Base-by-base conservation (phyloP, 129 eudicot genomes). In the Flaveria bidentis region DNA sequence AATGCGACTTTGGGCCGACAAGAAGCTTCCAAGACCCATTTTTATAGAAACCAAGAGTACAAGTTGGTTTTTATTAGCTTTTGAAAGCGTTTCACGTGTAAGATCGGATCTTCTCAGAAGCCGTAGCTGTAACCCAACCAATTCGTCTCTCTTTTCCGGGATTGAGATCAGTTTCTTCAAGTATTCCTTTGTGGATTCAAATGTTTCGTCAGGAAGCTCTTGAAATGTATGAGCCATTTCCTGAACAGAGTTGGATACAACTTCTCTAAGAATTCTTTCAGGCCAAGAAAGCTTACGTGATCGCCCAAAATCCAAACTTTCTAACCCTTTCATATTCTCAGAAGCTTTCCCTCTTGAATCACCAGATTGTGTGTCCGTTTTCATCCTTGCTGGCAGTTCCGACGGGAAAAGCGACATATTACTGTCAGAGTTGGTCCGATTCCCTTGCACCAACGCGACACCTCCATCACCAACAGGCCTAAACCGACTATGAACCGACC, bases 391-490 rank as follows among this genome's bases (percentile, higher is more conserved):
- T 2, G 96, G 97, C 69, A 92, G 60, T 74, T 92, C 97, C 4
- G 96, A 92, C 0, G 96, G 97, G 53, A 92, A 89, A 76, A 87
- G 88, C 4, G 97, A 92, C 18, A 80, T 15, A 22, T 72, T 46
- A 50, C 81, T 87, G 9, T 87, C 93, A 8, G 96, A 87, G 76
- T 83, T 83, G 16, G 93, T 58, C 5, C 67, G 78, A 67, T 83
- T 87, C 39, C 82, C 85, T 71, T 87, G 88, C 67, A 76, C 80
- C 76, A 81, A 76, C 3, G 86, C 82, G 33, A 86, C 85, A 68
- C 86, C 91, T 39, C 96, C 97, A 79, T 87, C 98, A n/a, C 96
- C 94, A 58, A 89, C 87, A 0, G 97, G 97, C 77, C 97, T 86
- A 83, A 92, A 92, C 25, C 97, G 87, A 72, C 96, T 92, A 76